phyloP scores from a whole-genome alignment of 1,284 basidiomycete species.

The Heterobasidion parviporum region DNA sequence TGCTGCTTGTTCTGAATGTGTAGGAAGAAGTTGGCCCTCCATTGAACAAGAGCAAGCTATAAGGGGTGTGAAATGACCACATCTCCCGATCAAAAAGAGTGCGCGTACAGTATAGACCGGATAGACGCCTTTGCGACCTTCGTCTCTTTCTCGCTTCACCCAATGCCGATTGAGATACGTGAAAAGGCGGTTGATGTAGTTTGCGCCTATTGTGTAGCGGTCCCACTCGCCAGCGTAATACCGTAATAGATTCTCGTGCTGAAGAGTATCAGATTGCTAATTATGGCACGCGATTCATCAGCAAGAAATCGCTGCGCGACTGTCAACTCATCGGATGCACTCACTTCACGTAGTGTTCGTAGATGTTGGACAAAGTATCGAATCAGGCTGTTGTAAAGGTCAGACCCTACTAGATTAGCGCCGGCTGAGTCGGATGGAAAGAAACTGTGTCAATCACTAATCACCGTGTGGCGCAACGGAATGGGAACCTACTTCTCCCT shows the following conservation, averaged over 20 bases:
- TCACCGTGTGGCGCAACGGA: constrained; percentile 4
- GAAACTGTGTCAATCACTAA: constrained; percentile 12
- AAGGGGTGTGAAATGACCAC: background rate
- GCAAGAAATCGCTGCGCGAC: background rate
- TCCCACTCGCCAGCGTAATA: constrained; percentile 96
- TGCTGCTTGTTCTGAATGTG: constrained; percentile 76
- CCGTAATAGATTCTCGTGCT: constrained; percentile 82
- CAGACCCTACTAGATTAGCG: constrained; percentile 91
- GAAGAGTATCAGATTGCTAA: constrained; percentile 72
- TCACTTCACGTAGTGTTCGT: constrained; percentile 33
- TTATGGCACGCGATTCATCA: background rate
- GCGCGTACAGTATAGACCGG: constrained; percentile 89
- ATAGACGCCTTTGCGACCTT: constrained; percentile 93
- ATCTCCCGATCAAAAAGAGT: background rate
- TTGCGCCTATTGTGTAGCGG: constrained; percentile 92
- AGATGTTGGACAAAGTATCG: constrained; percentile 81
- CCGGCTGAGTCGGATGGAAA: constrained; percentile 46
- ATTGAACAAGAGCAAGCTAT: constrained; percentile 91
- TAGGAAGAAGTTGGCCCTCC: constrained; percentile 90
- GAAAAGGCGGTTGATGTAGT: constrained; percentile 93
- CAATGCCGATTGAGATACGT: constrained; percentile 98
- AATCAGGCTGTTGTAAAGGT: constrained; percentile 87
- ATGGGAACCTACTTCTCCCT: constrained; percentile 45
- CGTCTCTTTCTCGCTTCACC: constrained; percentile 98
- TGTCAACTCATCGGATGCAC: background rate